These are phyloP conservation scores for Diaporthe australafricana DNA, from an alignment of 2,329 filamentous ascomycete genomes.

Conservation along the genomic window DNA sequence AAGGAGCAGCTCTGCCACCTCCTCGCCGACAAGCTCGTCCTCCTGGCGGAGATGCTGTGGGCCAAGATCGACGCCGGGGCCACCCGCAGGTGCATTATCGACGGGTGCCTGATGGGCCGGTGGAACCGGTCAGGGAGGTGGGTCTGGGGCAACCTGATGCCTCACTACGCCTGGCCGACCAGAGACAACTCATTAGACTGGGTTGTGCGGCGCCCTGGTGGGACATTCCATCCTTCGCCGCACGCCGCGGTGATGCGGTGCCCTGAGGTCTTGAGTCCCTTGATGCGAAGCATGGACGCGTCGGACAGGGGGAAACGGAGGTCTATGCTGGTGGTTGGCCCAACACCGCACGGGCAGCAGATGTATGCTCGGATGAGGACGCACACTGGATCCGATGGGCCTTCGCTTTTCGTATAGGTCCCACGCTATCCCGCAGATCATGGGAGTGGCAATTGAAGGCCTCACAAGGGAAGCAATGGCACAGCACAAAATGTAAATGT, in stretches of 20 bases:
- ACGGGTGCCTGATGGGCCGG: constrained; percentile 25
- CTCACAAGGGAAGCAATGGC: too few species aligned
- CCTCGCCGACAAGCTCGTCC: not conserved
- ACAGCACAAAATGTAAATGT: not conserved
- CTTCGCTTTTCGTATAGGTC: constrained; percentile 4
- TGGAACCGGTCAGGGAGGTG: constrained; percentile 5
- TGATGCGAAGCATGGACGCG: constrained; percentile 20
- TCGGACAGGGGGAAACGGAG: constrained; percentile 23
- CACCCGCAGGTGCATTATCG: not conserved
- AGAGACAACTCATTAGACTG: not conserved
- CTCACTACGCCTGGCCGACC: constrained; percentile 6
- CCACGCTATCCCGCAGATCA: too few species aligned
- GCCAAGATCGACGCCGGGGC: not conserved
- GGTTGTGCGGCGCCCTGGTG: not conserved
- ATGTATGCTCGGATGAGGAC: constrained; percentile 23
- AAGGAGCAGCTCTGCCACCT: constrained; percentile 27
- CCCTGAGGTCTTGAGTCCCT: constrained; percentile 10
- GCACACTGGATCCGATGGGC: constrained; percentile 23
- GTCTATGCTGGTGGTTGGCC: constrained; percentile 19
- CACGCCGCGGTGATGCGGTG: not conserved
- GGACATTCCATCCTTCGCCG: not conserved
- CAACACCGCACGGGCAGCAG: constrained; percentile 11
- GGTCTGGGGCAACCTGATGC: constrained; percentile 20
- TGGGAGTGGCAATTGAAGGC: not conserved
- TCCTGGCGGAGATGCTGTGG: not conserved